These are phyloP conservation scores for Ophiostoma sp. DNA, from an alignment of 2,329 filamentous ascomycete genomes.

Conservation along the genomic window DNA sequence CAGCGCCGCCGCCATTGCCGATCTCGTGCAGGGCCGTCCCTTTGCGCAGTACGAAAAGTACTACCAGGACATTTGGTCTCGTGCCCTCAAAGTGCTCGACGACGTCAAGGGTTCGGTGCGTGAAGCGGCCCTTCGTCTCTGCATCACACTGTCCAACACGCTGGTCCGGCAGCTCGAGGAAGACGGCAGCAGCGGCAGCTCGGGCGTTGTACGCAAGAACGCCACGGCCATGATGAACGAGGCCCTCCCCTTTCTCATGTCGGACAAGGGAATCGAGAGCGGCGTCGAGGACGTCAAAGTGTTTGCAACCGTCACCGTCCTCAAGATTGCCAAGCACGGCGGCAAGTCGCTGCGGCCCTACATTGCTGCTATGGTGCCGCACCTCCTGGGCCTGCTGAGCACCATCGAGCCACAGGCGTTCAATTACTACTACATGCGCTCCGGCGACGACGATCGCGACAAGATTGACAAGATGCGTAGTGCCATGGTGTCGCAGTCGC, in stretches of 20 bases:
- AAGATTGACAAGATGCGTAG: slow-evolving; percentile 87
- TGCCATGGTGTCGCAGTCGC: slow-evolving; percentile 77
- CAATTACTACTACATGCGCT: slow-evolving; percentile 90
- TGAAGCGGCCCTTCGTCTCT: slow-evolving; percentile 75
- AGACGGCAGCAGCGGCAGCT: slow-evolving; percentile 55
- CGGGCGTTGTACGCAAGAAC: slow-evolving; percentile 3
- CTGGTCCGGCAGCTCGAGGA: slow-evolving; percentile 84
- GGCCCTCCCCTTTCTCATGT: slow-evolving; percentile 86
- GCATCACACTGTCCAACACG: slow-evolving; percentile 79
- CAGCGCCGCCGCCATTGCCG: slow-evolving; percentile 84
- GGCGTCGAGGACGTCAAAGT: slow-evolving; percentile 82
- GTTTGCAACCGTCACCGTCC: slow-evolving; percentile 78
- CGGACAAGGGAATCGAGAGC: slow-evolving; percentile 84
- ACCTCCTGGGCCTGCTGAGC: slow-evolving; percentile 78
- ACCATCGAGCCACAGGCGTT: slow-evolving; percentile 85
- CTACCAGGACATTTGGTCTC: slow-evolving; percentile 80
- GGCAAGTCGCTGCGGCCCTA: slow-evolving; percentile 77
- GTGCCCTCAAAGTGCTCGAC: slow-evolving; percentile 87
- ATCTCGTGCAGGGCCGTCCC: slow-evolving; percentile 79
- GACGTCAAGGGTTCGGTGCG: slow-evolving; percentile 94
- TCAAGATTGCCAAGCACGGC: slow-evolving; percentile 87
- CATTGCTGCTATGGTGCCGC: slow-evolving; percentile 77
- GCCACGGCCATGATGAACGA: slow-evolving; percentile 79
- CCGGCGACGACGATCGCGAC: slow-evolving; percentile 81
- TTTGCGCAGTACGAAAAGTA: slow-evolving; percentile 79